Evolutionary conservation across 768 basidiomycete genomes (phyloP).

Genomic region (Tubosaeta brunneosetosa): DNA sequence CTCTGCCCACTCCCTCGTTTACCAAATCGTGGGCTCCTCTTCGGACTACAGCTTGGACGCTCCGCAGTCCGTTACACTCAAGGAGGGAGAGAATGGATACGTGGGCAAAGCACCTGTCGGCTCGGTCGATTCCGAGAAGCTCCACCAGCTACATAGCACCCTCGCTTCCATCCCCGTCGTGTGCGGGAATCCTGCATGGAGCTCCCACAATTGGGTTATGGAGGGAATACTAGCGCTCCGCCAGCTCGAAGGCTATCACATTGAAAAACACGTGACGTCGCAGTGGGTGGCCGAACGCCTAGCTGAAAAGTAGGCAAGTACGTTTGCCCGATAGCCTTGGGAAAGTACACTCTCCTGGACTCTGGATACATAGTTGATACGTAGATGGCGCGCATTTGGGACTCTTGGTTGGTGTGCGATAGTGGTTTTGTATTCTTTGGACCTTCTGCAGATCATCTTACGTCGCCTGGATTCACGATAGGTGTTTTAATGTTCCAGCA

Average conservation of each 20-base stretch:
- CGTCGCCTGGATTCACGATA: constrained; percentile 10
- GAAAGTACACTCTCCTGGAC: constrained; percentile 6
- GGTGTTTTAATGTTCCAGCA: constrained; percentile 11
- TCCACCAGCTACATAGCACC: constrained; percentile 26
- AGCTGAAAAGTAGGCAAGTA: constrained; percentile 19
- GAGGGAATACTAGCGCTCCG: constrained; percentile 28
- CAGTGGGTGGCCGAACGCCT: constrained; percentile 29
- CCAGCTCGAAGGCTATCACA: constrained; percentile 24
- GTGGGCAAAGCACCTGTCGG: constrained; percentile 21
- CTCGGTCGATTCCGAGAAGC: constrained; percentile 25
- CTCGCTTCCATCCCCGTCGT: constrained; percentile 25
- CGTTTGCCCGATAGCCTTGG: constrained; percentile 1
- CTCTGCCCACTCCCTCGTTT: constrained; percentile 28
- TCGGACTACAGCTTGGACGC: constrained; percentile 29
- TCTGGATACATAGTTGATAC: constrained; percentile 19
- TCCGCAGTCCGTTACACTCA: constrained; percentile 31
- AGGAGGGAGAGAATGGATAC: constrained; percentile 28
- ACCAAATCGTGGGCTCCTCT: constrained; percentile 27
- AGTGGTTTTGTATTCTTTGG: constrained; percentile 23
- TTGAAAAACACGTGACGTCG: constrained; percentile 28
- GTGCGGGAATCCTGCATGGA: constrained; percentile 27
- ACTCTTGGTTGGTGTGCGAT: constrained; percentile 15
- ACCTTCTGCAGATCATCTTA: constrained; percentile 15
- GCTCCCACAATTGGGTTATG: constrained; percentile 29
- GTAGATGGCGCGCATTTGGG: constrained; percentile 19